phyloP scores from a whole-genome alignment of 331 rosid species.

The Prunus yedoensis region DNA sequence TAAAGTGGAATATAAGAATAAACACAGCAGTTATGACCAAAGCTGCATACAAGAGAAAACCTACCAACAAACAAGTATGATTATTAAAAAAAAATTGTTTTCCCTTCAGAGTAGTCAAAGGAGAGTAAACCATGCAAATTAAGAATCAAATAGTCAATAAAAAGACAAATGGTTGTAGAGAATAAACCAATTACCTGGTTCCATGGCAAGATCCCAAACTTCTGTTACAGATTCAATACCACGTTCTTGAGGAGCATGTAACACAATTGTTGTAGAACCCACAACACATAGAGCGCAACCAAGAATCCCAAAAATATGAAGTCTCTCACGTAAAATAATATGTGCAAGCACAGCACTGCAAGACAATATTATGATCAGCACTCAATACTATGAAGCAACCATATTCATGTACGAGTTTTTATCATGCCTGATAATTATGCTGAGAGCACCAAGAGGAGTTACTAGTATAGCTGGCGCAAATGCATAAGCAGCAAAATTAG shows the following conservation, averaged over 20 bases:
- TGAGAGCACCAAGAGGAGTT: constrained; percentile 98
- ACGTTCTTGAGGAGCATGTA: constrained; percentile 96
- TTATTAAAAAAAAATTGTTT: background rate
- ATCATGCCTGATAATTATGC: constrained; percentile 95
- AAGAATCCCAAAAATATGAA: constrained; percentile 88
- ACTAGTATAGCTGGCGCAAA: constrained; percentile 98
- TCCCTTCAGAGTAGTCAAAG: background rate
- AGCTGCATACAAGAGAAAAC: constrained; percentile 73
- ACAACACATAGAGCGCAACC: constrained; percentile 95
- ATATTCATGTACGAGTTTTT: constrained; percentile 15
- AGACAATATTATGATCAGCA: constrained; percentile 42
- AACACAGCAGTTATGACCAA: constrained; percentile 71
- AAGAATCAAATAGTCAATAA: constrained; percentile 11
- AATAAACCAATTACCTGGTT: constrained; percentile 64
- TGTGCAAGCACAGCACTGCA: constrained; percentile 99
- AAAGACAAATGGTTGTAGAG: constrained; percentile 9
- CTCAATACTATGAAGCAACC: constrained; percentile 27
- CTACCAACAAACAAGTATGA: constrained; percentile 15
- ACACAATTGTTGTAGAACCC: constrained; percentile 92
- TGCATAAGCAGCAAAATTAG: constrained; percentile 96
- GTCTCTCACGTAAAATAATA: constrained; percentile 78
- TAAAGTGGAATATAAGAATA: constrained; percentile 71
- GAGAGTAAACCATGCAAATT: background rate
- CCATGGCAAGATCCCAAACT: constrained; percentile 99
- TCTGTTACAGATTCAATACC: constrained; percentile 80